Evolutionary conservation across 768 basidiomycete genomes (phyloP).

Genomic region (Boletus patriciae): DNA sequence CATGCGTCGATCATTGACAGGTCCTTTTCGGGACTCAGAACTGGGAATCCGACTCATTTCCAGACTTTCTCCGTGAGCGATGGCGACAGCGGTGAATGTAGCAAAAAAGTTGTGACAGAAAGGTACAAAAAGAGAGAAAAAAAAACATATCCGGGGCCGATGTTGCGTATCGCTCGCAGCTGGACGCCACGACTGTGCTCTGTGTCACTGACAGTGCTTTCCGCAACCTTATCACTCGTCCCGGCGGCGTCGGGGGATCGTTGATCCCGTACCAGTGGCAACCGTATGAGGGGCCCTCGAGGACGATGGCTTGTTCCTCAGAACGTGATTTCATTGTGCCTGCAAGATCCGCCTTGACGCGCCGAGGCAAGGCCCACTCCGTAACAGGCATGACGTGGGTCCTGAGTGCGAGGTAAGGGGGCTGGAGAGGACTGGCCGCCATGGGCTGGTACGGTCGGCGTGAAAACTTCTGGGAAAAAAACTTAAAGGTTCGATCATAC

Average conservation of each 20-base stretch:
- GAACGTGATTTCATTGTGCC: slow-evolving; percentile 1
- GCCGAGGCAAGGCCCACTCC: background rate
- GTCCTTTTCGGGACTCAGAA: slow-evolving; percentile 24
- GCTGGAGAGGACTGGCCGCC: slow-evolving; percentile 7
- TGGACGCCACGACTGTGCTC: slow-evolving; percentile 17
- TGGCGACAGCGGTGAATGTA: background rate
- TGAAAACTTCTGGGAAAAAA: slow-evolving; percentile 18
- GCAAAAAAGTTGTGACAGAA: background rate
- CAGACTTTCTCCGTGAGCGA: background rate
- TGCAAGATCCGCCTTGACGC: slow-evolving; percentile 18
- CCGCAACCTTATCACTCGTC: slow-evolving; percentile 10
- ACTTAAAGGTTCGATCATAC: slow-evolving; percentile 29
- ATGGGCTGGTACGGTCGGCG: background rate
- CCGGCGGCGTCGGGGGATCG: slow-evolving; percentile 16
- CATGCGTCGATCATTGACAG: slow-evolving; percentile 26
- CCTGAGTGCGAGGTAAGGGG: background rate
- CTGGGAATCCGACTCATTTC: background rate
- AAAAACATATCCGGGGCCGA: slow-evolving; percentile 1
- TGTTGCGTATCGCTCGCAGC: background rate
- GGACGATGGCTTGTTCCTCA: background rate
- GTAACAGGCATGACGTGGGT: slow-evolving; percentile 4
- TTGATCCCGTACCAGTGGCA: background rate
- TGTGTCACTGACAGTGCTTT: slow-evolving; percentile 6
- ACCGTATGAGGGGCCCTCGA: background rate
- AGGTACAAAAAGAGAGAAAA: background rate